These are phyloP conservation scores for Cercophora newfieldiana DNA, from an alignment of 495 filamentous ascomycete genomes.

Conservation along the genomic window DNA sequence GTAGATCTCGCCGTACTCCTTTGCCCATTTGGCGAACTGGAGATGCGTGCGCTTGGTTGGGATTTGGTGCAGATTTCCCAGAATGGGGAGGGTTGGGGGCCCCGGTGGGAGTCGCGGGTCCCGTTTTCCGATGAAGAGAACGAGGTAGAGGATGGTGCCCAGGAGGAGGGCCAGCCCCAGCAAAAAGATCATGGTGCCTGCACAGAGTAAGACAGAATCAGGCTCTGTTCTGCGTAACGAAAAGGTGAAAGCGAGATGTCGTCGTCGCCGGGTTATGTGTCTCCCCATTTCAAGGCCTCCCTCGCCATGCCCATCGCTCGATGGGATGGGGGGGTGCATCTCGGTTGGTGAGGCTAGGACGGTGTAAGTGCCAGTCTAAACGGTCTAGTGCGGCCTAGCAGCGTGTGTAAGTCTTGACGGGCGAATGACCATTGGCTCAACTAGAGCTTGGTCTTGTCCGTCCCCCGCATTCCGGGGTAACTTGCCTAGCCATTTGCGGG, in stretches of 20 bases:
- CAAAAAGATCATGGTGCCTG: constrained; percentile 12
- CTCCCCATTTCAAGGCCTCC: neutral
- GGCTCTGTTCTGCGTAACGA: neutral
- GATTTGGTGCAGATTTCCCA: constrained; percentile 36
- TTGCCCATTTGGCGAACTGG: constrained; percentile 34
- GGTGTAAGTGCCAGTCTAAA: neutral
- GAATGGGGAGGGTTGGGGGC: constrained; percentile 28
- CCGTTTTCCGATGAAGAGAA: constrained; percentile 19
- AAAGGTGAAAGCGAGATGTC: neutral
- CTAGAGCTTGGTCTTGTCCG: neutral
- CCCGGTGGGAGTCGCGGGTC: constrained; percentile 25
- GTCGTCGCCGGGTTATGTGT: neutral
- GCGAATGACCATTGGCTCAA: neutral
- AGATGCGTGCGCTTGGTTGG: constrained; percentile 26
- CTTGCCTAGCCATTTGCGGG: neutral
- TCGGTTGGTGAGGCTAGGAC: neutral
- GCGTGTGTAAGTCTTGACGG: neutral
- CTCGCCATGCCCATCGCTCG: neutral
- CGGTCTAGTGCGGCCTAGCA: neutral
- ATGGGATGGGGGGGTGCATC: neutral
- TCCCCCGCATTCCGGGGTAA: neutral
- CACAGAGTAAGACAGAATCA: neutral
- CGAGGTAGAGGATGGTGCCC: constrained; percentile 16
- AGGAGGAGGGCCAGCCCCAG: constrained; percentile 19
- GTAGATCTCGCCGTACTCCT: constrained; percentile 35